Percentiles rank a stretch among this genome's conserved stretches.
Conservation (phyloP, 805 yeast species). For the Metschnikowia dekortorum region DNA sequence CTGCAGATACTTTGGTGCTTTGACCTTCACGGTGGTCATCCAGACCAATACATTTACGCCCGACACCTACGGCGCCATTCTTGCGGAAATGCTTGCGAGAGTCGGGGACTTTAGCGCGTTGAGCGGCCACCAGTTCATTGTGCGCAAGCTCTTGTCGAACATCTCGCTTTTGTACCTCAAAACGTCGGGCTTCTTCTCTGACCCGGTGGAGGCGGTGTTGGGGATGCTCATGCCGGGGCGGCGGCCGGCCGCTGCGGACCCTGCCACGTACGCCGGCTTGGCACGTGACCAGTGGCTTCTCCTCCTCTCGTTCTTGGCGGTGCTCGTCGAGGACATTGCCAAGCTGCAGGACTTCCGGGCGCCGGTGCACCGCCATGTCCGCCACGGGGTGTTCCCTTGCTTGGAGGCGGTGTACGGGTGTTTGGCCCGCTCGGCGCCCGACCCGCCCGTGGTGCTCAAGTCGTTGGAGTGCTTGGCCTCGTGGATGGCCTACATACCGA, state of each 20-base stretch:
- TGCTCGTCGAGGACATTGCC: conserved; percentile 48
- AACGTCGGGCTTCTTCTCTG: conserved; percentile 33
- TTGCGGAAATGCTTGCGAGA: conserved; percentile 7
- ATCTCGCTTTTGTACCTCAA: conserved; percentile 45
- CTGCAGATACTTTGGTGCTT: conserved; percentile 75
- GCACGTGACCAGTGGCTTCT: conserved; percentile 8
- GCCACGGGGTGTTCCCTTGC: conserved; percentile 28
- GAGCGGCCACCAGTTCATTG: conserved; percentile 30
- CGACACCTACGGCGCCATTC: conserved; percentile 6
- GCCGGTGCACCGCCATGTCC: conserved; percentile 37
- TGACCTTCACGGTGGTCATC: conserved; percentile 66
- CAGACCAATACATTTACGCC: conserved; percentile 25
- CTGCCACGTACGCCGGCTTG: background rate
- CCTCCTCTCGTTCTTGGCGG: conserved; percentile 36
- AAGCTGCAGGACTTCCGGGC: conserved; percentile 26
- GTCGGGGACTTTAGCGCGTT: conserved; percentile 1
- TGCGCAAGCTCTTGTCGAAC: conserved; percentile 55
- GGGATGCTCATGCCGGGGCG: background rate
- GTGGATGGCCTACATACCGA: conserved; percentile 36
- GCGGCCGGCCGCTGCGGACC: background rate
- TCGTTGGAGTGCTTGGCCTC: conserved; percentile 28
- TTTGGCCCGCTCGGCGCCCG: conserved; percentile 8
- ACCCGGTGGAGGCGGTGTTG: conserved; percentile 29
- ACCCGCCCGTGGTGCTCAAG: background rate
- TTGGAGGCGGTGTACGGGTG: conserved; percentile 16